These are phyloP conservation scores for Rhodamnia rubescens DNA, from an alignment of 345 rosid species.

Conservation along the genomic window DNA sequence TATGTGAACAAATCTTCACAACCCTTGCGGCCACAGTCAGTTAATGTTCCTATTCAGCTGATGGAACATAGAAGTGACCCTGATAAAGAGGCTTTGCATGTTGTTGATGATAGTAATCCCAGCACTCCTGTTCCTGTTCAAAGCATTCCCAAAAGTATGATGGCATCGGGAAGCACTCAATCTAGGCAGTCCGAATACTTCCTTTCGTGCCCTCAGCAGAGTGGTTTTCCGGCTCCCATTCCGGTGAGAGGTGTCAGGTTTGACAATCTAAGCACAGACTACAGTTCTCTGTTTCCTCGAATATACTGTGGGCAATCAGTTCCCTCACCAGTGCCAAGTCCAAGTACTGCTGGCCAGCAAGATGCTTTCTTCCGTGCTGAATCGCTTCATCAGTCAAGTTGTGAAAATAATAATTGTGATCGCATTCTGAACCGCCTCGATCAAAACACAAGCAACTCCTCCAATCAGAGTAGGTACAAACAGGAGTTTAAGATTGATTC, in stretches of 20 bases:
- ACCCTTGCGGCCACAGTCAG: conserved; percentile 22
- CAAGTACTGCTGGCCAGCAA: conserved; percentile 42
- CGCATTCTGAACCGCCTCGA: conserved; percentile 23
- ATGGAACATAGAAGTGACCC: conserved; percentile 13
- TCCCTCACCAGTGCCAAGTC: conserved; percentile 34
- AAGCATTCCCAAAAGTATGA: conserved; percentile 34
- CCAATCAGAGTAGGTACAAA: conserved; percentile 17
- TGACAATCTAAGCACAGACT: conserved; percentile 17
- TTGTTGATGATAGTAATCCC: conserved; percentile 8
- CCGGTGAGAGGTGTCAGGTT: conserved; percentile 31
- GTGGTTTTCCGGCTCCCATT: conserved; percentile 30
- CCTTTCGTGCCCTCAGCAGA: conserved; percentile 28
- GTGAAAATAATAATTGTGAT: conserved; percentile 23
- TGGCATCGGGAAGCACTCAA: conserved; percentile 16
- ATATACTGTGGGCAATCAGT: conserved; percentile 18
- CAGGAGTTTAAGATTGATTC: conserved; percentile 19
- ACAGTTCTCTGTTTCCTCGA: conserved; percentile 30
- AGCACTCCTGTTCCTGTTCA: conserved; percentile 26
- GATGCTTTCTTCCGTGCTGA: conserved; percentile 35
- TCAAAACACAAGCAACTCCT: conserved; percentile 21
- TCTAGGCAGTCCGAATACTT: conserved; percentile 25
- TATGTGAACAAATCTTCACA: conserved; percentile 42
- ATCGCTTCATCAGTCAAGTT: conserved; percentile 19
- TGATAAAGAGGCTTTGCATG: conserved; percentile 16
- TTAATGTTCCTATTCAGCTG: conserved; percentile 9